These are phyloP conservation scores for Bimuria novae-zelandiae DNA, from an alignment of 2,329 filamentous ascomycete genomes.

Conservation along the genomic window DNA sequence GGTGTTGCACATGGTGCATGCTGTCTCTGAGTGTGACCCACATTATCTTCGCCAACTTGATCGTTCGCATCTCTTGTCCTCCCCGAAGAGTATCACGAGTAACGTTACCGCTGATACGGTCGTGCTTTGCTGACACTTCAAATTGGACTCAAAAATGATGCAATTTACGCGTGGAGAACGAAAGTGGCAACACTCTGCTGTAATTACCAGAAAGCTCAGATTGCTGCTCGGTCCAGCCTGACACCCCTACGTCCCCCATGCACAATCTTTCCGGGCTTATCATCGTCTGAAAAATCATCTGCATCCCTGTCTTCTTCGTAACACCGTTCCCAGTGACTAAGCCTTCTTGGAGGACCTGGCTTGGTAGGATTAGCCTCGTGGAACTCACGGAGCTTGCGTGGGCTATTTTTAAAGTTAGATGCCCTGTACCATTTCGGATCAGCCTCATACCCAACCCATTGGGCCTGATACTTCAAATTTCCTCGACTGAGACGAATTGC, in stretches of 20 bases:
- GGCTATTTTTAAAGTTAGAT: constrained; percentile 14
- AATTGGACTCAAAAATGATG: background rate
- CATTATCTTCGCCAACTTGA: too few species aligned
- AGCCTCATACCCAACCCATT: constrained; percentile 11
- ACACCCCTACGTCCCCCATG: background rate
- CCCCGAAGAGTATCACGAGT: background rate
- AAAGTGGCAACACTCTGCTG: background rate
- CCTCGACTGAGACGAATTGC: background rate
- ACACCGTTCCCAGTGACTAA: constrained; percentile 8
- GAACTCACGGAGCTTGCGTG: constrained; percentile 10
- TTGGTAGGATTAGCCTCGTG: constrained; percentile 1
- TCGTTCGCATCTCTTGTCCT: background rate
- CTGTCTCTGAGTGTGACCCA: too few species aligned
- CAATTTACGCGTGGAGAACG: background rate
- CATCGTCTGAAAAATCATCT: constrained; percentile 3
- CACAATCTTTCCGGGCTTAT: constrained; percentile 2
- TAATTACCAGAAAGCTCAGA: background rate
- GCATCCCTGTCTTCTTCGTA: constrained; percentile 3
- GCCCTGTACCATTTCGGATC: constrained; percentile 14
- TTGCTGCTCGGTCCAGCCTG: background rate
- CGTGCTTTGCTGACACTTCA: background rate
- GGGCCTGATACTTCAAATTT: constrained; percentile 7
- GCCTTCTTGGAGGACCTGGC: constrained; percentile 6
- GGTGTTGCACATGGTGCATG: background rate
- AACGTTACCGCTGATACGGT: background rate